Evolutionary conservation across 306 rosid genomes (phyloP), one percentile per base, ranked within the genome.

Genomic region (Cicer chorassanicum): DNA sequence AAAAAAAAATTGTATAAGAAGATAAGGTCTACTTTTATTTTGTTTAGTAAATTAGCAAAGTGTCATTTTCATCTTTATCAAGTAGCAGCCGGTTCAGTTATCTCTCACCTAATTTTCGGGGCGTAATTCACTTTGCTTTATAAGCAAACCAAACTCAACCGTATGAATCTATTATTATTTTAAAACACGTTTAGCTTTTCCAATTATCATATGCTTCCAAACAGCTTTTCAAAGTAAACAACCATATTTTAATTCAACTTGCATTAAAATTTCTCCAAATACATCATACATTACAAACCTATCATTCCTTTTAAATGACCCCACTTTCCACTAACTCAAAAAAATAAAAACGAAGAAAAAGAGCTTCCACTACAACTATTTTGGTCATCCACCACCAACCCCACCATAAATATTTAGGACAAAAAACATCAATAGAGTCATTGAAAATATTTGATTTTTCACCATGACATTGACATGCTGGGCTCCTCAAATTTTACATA

Each of bases 181-280:
- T 45, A 77, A 77, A 72, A 61, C 56, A 72, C 57, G 82, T 19
- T 29, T 75, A 46, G 41, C 43, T 78, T 77, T 80, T 75, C 49
- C 50, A 42, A 66, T 72, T 72, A 63, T 70, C 82, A 86, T 74
- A 80, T 79, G 83, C 83, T 83, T 84, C 88, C 92, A 83, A 83
- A 76, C 61, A 73, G 7, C 92, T 79, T 84, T 89, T 78, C 63
- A 36, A 56, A 74, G 83, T 82, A 86, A 82, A 73, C 69, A 82
- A 80, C 86, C 80, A 84, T 82, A 80, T 75, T 82, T 78, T 69
- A 87, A 68, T 80, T 73, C 98, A 85, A 82, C 79, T 89, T 82
- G 87, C 83, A 79, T 67, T 81, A 74, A 65, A 82, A 41, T 51
- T 85, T 87, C 86, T 81, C 42, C 81, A 72, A 45, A 82, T 81